Evolutionary conservation across 163 green algal genomes (phyloP).

Genomic region (Trebouxia gelatinosa): DNA sequence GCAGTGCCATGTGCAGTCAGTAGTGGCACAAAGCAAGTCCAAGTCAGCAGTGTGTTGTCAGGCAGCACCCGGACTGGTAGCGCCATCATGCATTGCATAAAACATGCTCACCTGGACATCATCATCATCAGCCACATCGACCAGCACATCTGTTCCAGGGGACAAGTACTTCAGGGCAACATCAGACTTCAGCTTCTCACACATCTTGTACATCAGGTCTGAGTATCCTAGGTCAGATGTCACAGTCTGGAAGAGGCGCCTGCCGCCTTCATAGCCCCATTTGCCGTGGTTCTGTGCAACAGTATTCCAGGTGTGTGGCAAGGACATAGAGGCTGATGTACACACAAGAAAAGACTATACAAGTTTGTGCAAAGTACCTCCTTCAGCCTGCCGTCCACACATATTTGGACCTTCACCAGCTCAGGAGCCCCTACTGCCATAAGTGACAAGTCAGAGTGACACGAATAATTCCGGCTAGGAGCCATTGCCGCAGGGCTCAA

Average conservation of each 20-base stretch:
- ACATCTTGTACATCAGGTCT: conserved; percentile 59
- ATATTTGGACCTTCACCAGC: conserved; percentile 14
- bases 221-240: conserved; percentile 43
- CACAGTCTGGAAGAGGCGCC: conserved; percentile 56
- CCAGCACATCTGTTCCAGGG: conserved; percentile 62
- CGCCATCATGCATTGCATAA: not conserved
- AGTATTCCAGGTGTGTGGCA: no score
- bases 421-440: conserved; percentile 21
- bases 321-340: not conserved
- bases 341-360: not conserved
- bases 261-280: conserved; percentile 52
- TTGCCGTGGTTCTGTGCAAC: no score
- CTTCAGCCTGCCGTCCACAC: conserved; percentile 8
- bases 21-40: not conserved
- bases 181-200: conserved; percentile 57
- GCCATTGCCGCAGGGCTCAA: conserved; percentile 17
- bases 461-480: conserved; percentile 28
- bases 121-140: conserved; percentile 63
- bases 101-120: conserved; percentile 53
- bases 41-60: not conserved
- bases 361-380: not conserved
- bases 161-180: conserved; percentile 61
- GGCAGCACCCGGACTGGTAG: not conserved
- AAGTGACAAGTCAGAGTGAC: conserved; percentile 23
- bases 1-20: not conserved